Evolutionary conservation across 2,329 filamentous ascomycete species (phyloP).

Genomic region (Orbilia blumenaviensis): DNA sequence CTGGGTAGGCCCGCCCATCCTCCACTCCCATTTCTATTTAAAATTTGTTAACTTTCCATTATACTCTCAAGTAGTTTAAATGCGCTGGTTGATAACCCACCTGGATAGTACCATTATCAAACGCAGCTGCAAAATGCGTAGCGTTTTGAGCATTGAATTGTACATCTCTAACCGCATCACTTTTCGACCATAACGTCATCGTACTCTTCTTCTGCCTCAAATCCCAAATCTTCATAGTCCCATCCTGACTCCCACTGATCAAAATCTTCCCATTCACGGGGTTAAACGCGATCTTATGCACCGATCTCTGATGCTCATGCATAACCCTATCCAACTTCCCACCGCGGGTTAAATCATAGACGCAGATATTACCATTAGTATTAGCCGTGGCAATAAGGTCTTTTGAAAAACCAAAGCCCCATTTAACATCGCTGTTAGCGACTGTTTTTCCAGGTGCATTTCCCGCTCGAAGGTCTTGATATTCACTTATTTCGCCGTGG

Average conservation of each 20-base stretch:
- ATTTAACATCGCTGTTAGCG: conserved; percentile 56
- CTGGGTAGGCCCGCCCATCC: conserved; percentile 37
- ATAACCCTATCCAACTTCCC: conserved; percentile 55
- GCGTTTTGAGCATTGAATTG: conserved; percentile 57
- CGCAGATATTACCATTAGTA: conserved; percentile 58
- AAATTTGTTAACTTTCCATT: conserved; percentile 10
- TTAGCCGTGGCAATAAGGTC: conserved; percentile 57
- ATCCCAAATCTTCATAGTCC: conserved; percentile 58
- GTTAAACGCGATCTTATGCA: conserved; percentile 58
- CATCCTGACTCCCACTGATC: conserved; percentile 57
- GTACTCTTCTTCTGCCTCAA: conserved; percentile 56
- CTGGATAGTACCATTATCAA: conserved; percentile 58
- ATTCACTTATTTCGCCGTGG: conserved; percentile 55
- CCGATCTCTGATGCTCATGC: conserved; percentile 57
- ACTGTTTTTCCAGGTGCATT: conserved; percentile 54
- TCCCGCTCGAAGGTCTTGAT: conserved; percentile 54
- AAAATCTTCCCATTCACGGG: conserved; percentile 56
- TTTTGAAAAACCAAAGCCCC: conserved; percentile 55
- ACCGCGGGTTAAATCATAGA: conserved; percentile 56
- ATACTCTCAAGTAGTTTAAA: conserved; percentile 30
- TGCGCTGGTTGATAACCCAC: conserved; percentile 25
- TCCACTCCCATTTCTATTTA: conserved; percentile 53
- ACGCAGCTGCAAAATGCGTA: conserved; percentile 57
- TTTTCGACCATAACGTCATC: conserved; percentile 56
- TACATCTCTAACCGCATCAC: conserved; percentile 58